Conservation (phyloP, 2,329 filamentous ascomycete species). For the Fusarium vanettenii region DNA sequence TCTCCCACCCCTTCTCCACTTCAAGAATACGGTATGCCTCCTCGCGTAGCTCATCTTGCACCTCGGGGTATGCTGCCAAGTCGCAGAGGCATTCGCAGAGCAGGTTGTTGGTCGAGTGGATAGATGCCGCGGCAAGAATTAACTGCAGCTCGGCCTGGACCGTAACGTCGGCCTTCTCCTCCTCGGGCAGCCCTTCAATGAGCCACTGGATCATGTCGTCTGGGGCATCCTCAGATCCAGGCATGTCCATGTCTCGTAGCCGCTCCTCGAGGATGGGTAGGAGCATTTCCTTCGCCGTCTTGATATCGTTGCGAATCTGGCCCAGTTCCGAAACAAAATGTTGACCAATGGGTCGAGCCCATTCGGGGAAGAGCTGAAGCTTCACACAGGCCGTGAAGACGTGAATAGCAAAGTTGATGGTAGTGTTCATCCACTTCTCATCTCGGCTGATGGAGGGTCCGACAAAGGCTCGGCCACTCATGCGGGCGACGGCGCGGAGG, state of each 20-base stretch:
- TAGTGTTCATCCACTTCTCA: slow-evolving; percentile 65
- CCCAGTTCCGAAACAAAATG: slow-evolving; percentile 59
- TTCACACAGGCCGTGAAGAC: slow-evolving; percentile 61
- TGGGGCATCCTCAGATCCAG: slow-evolving; percentile 49
- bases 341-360: slow-evolving; percentile 60
- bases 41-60: slow-evolving; percentile 59
- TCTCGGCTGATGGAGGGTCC: slow-evolving; percentile 62
- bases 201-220: slow-evolving; percentile 61
- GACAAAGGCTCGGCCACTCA: slow-evolving; percentile 66
- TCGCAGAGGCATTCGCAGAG: slow-evolving; percentile 63
- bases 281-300: slow-evolving; percentile 56
- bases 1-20: slow-evolving; percentile 54
- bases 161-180: slow-evolving; percentile 52
- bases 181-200: slow-evolving; percentile 53
- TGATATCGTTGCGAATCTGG: slow-evolving; percentile 58
- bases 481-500: slow-evolving; percentile 62
- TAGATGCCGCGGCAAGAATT: slow-evolving; percentile 57
- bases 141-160: slow-evolving; percentile 57
- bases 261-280: slow-evolving; percentile 60
- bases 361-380: slow-evolving; percentile 63
- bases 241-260: slow-evolving; percentile 53
- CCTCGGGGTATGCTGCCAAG: slow-evolving; percentile 59
- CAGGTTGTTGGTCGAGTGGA: slow-evolving; percentile 58
- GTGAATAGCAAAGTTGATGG: slow-evolving; percentile 62
- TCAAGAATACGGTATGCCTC: slow-evolving; percentile 59